Conservation (phyloP, 164 flowering plant genomes). For the Tinospora cordifolia region DNA sequence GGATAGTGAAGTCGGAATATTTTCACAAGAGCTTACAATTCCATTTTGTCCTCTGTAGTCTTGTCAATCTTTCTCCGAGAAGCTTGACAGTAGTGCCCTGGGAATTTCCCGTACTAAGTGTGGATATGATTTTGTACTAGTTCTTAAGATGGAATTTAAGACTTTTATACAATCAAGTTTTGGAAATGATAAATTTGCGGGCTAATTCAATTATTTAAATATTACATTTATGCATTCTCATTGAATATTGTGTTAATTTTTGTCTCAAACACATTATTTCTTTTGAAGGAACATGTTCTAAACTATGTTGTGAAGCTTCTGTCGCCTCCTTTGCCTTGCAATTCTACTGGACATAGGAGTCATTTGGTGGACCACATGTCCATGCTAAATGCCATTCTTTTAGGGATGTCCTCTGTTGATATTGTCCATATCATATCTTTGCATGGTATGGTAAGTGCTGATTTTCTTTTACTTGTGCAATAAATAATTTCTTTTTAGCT, state of each 20-base stretch:
- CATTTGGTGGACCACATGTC: conserved; percentile 59
- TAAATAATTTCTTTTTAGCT: background rate
- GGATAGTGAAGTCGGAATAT: background rate
- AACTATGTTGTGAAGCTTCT: conserved; percentile 57
- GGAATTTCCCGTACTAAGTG: background rate
- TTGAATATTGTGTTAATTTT: background rate
- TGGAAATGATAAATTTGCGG: background rate
- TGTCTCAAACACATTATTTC: background rate
- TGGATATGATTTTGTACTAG: background rate
- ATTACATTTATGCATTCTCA: background rate
- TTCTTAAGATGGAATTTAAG: background rate
- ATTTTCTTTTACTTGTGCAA: background rate
- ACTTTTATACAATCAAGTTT: background rate
- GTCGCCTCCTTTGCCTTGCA: conserved; percentile 68
- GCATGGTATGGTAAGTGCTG: conserved; percentile 74
- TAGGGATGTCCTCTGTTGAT: conserved; percentile 65
- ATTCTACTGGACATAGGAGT: conserved; percentile 47
- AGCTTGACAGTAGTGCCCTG: background rate
- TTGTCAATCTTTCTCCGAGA: background rate
- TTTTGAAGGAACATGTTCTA: conserved; percentile 72
- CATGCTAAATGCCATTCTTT: conserved; percentile 56
- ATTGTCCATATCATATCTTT: conserved; percentile 69
- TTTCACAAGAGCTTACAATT: background rate
- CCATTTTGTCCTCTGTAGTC: background rate
- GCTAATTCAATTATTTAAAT: background rate